These are phyloP conservation scores for Xylaria cubensis DNA, from an alignment of 495 filamentous ascomycete species.

Conservation along the genomic window DNA sequence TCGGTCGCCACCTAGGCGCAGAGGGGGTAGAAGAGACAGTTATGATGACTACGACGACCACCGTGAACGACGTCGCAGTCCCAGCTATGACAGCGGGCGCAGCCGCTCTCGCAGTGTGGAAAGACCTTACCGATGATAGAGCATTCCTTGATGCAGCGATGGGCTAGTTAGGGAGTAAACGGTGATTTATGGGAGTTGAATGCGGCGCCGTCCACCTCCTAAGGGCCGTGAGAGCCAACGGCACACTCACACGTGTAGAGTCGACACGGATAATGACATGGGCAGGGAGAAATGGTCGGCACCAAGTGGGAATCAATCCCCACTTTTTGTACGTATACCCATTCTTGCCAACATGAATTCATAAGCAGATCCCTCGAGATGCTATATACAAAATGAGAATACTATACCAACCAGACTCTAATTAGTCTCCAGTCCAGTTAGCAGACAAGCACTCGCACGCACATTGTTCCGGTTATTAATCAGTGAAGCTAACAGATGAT, in stretches of 20 bases:
- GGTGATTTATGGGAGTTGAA: background rate
- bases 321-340: conserved; percentile 26
- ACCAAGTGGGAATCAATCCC: conserved; percentile 4
- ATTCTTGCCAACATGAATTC: conserved; percentile 11
- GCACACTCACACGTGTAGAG: background rate
- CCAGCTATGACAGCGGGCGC: conserved; percentile 36
- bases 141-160: background rate
- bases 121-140: conserved; percentile 33
- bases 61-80: conserved; percentile 58
- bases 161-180: background rate
- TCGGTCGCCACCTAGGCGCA: conserved; percentile 37
- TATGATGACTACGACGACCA: conserved; percentile 50
- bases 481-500: background rate
- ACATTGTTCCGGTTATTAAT: conserved; percentile 12
- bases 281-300: background rate
- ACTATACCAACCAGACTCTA: conserved; percentile 9
- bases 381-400: conserved; percentile 13
- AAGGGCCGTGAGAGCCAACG: background rate
- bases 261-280: background rate
- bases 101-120: conserved; percentile 39
- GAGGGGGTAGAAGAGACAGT: conserved; percentile 45
- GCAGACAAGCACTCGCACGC: background rate
- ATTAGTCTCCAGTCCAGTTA: conserved; percentile 15
- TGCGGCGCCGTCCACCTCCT: background rate
- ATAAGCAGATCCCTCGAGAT: conserved; percentile 7